Evolutionary conservation across 139 green algal genomes (phyloP), one percentile per base, ranked within the genome.

Genomic region (Marvania coccoides): DNA sequence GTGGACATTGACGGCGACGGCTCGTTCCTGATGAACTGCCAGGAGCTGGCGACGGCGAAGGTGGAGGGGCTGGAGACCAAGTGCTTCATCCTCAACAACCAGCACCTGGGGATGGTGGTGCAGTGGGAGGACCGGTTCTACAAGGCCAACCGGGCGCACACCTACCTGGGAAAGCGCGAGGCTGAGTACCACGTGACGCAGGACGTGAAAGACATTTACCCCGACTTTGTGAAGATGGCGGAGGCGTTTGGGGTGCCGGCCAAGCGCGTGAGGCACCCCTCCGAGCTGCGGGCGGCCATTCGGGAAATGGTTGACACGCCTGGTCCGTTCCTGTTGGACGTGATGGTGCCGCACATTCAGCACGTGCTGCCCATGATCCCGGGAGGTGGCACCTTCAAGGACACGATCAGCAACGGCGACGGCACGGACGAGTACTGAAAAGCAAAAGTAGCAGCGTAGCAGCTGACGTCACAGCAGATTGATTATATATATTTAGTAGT

Each of bases 281-380:
- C 71, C 3, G 80, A 95, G 35, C 63, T 93, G 62, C 63, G 87
- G 6, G 64, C 28, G 2, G 85, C 85, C 28, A 72, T 77, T 54
- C 76, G 90, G 38, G 79, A 84, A 28, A 97, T 97, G 94, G 69
- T 99, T 29, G 91, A 95, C 61, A 96, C 88, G 0, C 79, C 82
- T 2, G 95, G 95, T 7, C 94, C 95, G 19, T 99, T 95, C 79
- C 80, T 99, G 69, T 82, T 99, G 59, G 95, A 99, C 62, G 79
- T 98, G 6, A 99, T 99, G 87, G 93, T 99, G 47, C 94, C 95
- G 0, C 93, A 99, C 80, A 89, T 98, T 36, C 87, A 99, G 83
- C 95, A 99, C 70, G 95, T 99, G 65, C 80, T 99, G 86, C 95
- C 95, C 58, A 99, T 99, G 95, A 99, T 99, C 62, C 95, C 95